Conservation (phyloP, 129 eudicot genomes). For the Rutidosis leptorrhynchoides region DNA sequence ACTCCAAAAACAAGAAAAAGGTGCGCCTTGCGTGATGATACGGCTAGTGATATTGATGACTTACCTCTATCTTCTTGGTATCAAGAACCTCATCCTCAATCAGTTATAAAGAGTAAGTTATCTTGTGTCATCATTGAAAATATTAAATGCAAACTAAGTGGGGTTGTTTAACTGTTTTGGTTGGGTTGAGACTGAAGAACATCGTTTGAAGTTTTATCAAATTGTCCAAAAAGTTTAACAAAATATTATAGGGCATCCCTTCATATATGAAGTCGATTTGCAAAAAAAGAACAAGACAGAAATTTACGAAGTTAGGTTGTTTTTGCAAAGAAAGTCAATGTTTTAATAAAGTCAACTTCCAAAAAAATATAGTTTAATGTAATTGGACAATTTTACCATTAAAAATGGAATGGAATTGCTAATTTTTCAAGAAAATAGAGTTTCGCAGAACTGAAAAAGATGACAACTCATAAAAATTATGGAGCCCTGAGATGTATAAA, state of each 20-base stretch:
- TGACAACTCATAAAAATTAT: no score
- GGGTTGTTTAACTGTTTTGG: neutral
- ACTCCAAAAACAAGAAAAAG: neutral
- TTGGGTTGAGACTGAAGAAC: neutral
- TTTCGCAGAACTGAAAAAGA: no score
- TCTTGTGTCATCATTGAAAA: neutral
- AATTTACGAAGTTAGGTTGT: neutral
- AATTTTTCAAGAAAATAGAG: no score
- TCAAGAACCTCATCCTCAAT: constrained; percentile 17
- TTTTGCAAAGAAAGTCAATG: neutral
- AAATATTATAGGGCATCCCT: neutral
- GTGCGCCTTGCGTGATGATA: constrained; percentile 7
- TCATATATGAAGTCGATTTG: neutral
- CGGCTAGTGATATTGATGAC: constrained; percentile 24
- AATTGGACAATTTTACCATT: neutral
- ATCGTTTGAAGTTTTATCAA: no score
- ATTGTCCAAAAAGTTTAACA: neutral
- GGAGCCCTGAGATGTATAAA: neutral
- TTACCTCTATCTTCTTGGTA: constrained; percentile 35
- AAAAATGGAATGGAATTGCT: neutral
- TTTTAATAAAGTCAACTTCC: neutral
- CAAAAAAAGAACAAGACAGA: neutral
- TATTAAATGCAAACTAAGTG: neutral
- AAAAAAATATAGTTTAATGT: neutral
- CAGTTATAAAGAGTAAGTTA: constrained; percentile 23